Evolutionary conservation across 306 rosid genomes (phyloP), one percentile per base, ranked within the genome.

Genomic region (Luffa aegyptiaca): DNA sequence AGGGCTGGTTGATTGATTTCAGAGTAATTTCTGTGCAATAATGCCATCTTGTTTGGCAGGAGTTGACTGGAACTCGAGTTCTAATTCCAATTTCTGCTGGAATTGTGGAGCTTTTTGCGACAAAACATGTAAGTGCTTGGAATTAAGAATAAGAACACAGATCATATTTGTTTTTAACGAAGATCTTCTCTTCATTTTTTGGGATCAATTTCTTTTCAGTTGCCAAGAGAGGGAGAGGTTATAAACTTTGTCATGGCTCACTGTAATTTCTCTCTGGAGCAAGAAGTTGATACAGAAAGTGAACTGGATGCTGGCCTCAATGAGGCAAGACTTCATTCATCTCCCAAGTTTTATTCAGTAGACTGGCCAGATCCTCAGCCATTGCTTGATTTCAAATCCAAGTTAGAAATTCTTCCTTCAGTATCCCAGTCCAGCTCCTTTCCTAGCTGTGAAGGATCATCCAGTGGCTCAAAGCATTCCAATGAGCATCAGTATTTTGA

Each of bases 41-140:
- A 53, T 52, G 65, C 4, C 48, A 44, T 78, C 31, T 61, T 79
- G 7, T 79, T 64, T 64, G 75, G 41, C 80, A 66, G 55, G 92
- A 85, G 58, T 75, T 76, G 56, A 49, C 61, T 12, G 97, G 94
- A 85, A 90, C 96, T 3, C 91, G 83, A 85, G 96, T 88, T 68
- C 83, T 90, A 75, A 83, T 94, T 69, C 97, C 97, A 4, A 78
- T 90, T 72, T 59, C 80, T 66, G 93, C 85, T 51, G 98, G 97
- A 21, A 90, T 94, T 56, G 69, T 92, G 17, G 98, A 94, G 89
- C 90, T 94, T 80, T 94, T 85, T 86, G 51, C 88, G 33, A 79
- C 85, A 74, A 84, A 88, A 77, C 86, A 78, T 75, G 97, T 94
- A 88, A 77, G 88, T 74, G 59, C 10, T 42, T 20, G 2, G 76